These are phyloP conservation scores for Ogataea salicorniae DNA, from an alignment of 805 yeast genomes.

Conservation along the genomic window DNA sequence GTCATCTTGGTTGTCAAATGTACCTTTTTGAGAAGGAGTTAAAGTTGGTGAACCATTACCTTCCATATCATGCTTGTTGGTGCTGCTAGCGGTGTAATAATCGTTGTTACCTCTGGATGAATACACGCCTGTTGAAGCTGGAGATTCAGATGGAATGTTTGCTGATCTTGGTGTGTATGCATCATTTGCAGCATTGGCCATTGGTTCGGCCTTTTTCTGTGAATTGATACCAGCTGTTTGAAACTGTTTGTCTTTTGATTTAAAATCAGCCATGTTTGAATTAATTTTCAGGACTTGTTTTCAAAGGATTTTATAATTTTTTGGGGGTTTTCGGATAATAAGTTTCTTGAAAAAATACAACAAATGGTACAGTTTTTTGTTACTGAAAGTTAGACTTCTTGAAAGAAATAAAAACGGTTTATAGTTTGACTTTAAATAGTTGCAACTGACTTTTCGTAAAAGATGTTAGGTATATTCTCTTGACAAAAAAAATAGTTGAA, in stretches of 20 bases:
- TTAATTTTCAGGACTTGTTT: not conserved
- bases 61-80: not conserved
- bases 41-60: slow-evolving; percentile 14
- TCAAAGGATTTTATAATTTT: not conserved
- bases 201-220: not conserved
- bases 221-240: not conserved
- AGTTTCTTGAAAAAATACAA: too few species aligned
- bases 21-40: slow-evolving; percentile 3
- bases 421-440: too few species aligned
- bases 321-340: not conserved
- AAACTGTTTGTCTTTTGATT: not conserved
- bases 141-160: not conserved
- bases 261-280: slow-evolving; percentile 7
- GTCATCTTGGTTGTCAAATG: not conserved
- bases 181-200: not conserved
- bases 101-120: too few species aligned
- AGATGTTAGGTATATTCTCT: too few species aligned
- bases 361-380: too few species aligned
- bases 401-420: too few species aligned
- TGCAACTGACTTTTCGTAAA: too few species aligned
- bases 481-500: too few species aligned
- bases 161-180: not conserved
- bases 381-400: too few species aligned
- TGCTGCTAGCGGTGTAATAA: not conserved
- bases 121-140: not conserved